Conservation (phyloP, 352 stramenopile species). For the Phytophthora pistaciae region DNA sequence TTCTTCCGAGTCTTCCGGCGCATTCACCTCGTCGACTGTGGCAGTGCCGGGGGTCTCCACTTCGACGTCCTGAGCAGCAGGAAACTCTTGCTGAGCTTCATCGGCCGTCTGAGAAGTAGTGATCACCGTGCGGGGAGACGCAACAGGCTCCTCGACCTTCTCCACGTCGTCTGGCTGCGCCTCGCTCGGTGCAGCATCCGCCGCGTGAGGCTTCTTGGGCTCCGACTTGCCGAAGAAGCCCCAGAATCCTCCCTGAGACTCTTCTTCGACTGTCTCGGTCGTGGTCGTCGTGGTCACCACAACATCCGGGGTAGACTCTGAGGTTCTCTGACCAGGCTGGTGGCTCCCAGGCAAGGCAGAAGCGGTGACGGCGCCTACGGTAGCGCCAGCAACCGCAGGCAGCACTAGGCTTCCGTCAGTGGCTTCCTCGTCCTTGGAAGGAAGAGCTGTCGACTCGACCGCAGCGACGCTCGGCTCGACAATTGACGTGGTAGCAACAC, state of each 20-base stretch:
- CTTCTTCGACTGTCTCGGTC: conserved; percentile 2
- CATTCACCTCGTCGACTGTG: background rate
- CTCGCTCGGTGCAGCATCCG: background rate
- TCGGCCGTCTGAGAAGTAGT: background rate
- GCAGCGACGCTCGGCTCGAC: background rate
- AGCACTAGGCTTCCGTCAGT: background rate
- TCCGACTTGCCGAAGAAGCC: conserved; percentile 32
- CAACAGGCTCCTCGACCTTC: conserved; percentile 1
- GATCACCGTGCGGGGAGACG: background rate
- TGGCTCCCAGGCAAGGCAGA: background rate
- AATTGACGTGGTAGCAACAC: background rate
- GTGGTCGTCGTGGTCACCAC: background rate
- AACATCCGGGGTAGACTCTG: background rate
- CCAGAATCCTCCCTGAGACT: conserved; percentile 33
- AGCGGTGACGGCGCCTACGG: background rate
- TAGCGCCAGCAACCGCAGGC: background rate
- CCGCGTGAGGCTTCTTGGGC: background rate
- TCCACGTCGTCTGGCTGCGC: background rate
- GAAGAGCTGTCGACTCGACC: background rate
- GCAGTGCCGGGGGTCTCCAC: background rate
- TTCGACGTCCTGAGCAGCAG: conserved; percentile 3
- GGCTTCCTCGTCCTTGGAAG: background rate
- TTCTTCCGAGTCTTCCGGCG: conserved; percentile 6
- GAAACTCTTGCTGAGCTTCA: conserved; percentile 7
- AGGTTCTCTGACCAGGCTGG: background rate